phyloP scores from a whole-genome alignment of 495 filamentous ascomycete genomes.

The Jackrogersella multiformis region DNA sequence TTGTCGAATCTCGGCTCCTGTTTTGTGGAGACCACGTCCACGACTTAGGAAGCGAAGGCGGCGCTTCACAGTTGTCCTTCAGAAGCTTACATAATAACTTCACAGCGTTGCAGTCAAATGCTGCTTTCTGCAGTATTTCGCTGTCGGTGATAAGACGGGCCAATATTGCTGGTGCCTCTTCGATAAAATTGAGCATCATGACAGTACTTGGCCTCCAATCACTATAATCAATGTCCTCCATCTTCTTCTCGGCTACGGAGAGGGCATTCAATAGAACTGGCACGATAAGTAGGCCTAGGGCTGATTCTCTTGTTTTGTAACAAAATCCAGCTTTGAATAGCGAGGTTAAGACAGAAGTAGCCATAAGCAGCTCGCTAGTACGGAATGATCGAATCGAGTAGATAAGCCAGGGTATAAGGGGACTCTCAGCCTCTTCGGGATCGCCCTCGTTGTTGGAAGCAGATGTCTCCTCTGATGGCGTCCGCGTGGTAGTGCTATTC shows the following conservation, averaged over 20 bases:
- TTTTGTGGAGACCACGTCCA: conserved; percentile 55
- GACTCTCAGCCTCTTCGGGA: conserved; percentile 75
- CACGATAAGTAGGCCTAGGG: conserved; percentile 72
- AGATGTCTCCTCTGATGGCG: conserved; percentile 41
- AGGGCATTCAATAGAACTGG: conserved; percentile 78
- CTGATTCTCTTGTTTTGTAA: conserved; percentile 67
- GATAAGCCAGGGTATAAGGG: conserved; percentile 85
- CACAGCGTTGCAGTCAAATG: conserved; percentile 79
- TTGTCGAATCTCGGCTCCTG: conserved; percentile 15
- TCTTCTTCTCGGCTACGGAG: conserved; percentile 57
- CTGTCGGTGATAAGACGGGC: conserved; percentile 82
- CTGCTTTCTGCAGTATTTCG: conserved; percentile 78
- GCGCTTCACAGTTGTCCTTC: conserved; percentile 69
- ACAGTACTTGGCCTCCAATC: conserved; percentile 49
- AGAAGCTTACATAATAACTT: conserved; percentile 77
- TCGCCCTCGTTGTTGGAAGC: conserved; percentile 42
- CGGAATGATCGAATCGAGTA: conserved; percentile 69
- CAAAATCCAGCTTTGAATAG: conserved; percentile 75
- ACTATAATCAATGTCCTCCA: conserved; percentile 43
- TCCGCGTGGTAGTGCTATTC: conserved; percentile 38
- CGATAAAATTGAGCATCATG: conserved; percentile 63
- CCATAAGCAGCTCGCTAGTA: conserved; percentile 75
- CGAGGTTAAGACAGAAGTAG: conserved; percentile 80
- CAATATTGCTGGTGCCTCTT: conserved; percentile 77
- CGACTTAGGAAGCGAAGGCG: conserved; percentile 49